Evolutionary conservation across 768 basidiomycete species (phyloP).

Genomic region (Kwoniella mangroviensis): DNA sequence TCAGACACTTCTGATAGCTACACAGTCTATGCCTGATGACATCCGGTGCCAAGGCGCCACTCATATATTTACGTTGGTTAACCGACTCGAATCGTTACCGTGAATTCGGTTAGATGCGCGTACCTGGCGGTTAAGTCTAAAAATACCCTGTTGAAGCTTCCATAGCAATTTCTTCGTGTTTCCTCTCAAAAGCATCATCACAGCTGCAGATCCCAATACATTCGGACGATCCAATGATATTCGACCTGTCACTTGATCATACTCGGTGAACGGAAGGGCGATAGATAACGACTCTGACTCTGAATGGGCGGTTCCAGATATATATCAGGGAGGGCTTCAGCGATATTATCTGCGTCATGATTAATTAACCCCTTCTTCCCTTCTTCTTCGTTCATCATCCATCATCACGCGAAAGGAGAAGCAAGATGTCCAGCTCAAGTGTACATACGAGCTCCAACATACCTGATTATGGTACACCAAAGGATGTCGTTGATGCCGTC

Average conservation of each 20-base stretch:
- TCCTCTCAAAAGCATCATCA: too few species aligned
- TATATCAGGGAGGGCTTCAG: neutral
- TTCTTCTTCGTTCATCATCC: neutral
- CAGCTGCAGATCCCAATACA: too few species aligned
- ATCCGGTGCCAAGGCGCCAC: neutral
- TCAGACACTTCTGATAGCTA: too few species aligned
- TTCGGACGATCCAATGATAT: neutral
- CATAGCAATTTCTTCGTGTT: too few species aligned
- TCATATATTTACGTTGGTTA: neutral
- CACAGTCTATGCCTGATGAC: too few species aligned
- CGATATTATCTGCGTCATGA: neutral
- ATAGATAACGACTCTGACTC: neutral
- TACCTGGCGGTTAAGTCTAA: neutral
- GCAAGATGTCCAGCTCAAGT: neutral
- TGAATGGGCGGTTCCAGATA: neutral
- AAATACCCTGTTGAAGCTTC: neutral
- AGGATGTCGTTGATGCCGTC: neutral
- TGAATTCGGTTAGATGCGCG: neutral
- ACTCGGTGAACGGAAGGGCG: neutral
- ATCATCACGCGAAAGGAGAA: neutral
- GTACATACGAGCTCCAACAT: neutral
- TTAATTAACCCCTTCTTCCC: neutral
- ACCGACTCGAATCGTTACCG: neutral
- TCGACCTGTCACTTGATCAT: neutral
- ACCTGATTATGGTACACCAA: neutral